Base-by-base conservation (phyloP, 257 asterid genomes). In the Solanum okadae region DNA sequence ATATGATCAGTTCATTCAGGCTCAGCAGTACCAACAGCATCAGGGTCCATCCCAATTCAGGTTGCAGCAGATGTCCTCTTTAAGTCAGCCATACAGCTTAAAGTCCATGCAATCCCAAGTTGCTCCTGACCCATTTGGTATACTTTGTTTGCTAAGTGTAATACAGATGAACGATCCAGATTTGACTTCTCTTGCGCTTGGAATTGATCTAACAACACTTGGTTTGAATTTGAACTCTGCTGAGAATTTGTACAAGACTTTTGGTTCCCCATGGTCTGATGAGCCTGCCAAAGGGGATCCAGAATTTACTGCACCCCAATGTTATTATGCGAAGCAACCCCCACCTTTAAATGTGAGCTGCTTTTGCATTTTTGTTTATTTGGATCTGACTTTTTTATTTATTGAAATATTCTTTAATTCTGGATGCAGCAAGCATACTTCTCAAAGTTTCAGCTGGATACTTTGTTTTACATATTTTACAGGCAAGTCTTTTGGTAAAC, bases 241-340 rank as follows among this genome's bases (percentile, higher is more conserved):
- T 10, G 98, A 96, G 84, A 91, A 94, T 88, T 92, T 96, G 79
- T 93, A 96, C 91, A 93, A 95, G 91, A 94, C 93, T 89, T 96
- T 96, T 89, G 94, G 94, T 75, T 96, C 99, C 88, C 99, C 99
- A 63, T 96, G 98, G 98, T 94, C 98, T 56, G 96, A 95, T 14
- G 98, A 95, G 77, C 99, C 96, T 81, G 93, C 92, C 89, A 93
- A 93, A 91, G 99, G 96, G 85, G 99, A 95, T 86, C 99, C 96
- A 13, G 95, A 94, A 92, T 95, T 75, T 88, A 89, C 63, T 78
- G 90, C 93, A 78, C 99, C 98, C 3, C 94, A 94, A 42, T 96
- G 98, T 91, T 96, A 96, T 90, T 89, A 90, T 90, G 92, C 95
- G 31, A 90, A 92, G 88, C 96, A 87, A 87, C 94, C 94, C 49